phyloP scores from a whole-genome alignment of 257 asterid species.

The Nemophila menziesii region DNA sequence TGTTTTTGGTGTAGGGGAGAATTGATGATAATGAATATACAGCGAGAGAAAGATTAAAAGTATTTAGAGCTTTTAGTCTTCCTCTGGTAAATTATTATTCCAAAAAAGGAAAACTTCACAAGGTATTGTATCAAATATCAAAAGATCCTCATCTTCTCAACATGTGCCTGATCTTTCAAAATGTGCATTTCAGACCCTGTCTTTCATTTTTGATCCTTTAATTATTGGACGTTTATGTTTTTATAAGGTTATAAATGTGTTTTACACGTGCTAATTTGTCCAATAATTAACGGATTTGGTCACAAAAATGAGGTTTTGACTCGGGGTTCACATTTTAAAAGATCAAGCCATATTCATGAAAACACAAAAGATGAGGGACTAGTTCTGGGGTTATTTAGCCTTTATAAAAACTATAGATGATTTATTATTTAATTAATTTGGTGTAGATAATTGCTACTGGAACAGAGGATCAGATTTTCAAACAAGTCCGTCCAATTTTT shows the following conservation, averaged over 20 bases:
- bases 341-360: too few species aligned
- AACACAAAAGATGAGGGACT: too few species aligned
- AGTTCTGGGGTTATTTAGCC: not conserved
- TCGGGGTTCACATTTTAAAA: too few species aligned
- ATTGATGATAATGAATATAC: constrained; percentile 85
- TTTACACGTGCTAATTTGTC: not conserved
- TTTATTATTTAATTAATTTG: not conserved
- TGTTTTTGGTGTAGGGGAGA: constrained; percentile 57
- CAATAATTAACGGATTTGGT: too few species aligned
- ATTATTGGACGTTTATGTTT: not conserved
- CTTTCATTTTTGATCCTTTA: not conserved
- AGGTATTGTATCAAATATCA: constrained; percentile 60
- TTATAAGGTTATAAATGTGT: not conserved
- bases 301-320: too few species aligned
- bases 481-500: constrained; percentile 58
- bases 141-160: too few species aligned
- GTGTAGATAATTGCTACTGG: constrained; percentile 82
- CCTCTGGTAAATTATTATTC: constrained; percentile 81
- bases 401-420: not conserved
- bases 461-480: constrained; percentile 75
- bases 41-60: constrained; percentile 65
- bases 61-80: constrained; percentile 56
- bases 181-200: not conserved
- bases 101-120: constrained; percentile 64
- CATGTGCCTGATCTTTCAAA: not conserved